Evolutionary conservation across 768 basidiomycete species (phyloP).

Genomic region (Chlorophyllum brunneum): DNA sequence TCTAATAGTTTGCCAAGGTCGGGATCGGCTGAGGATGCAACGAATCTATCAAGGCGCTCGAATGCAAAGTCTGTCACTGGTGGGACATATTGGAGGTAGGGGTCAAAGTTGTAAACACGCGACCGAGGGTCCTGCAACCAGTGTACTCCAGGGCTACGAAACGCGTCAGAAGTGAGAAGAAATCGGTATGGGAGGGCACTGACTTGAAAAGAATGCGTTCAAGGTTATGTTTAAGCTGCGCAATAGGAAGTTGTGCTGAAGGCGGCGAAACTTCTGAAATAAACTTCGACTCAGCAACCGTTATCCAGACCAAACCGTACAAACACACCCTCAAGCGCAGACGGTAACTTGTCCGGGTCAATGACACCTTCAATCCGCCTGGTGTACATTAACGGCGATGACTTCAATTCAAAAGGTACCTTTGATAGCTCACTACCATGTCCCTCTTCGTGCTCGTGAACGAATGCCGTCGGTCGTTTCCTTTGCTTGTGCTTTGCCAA

Average conservation of each 20-base stretch:
- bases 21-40: constrained; percentile 78
- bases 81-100: constrained; percentile 69
- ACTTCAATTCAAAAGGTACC: background rate
- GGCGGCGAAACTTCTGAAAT: constrained; percentile 38
- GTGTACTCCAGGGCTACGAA: constrained; percentile 75
- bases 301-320: background rate
- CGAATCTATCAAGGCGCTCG: constrained; percentile 67
- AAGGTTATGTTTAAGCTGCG: constrained; percentile 43
- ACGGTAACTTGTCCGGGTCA: background rate
- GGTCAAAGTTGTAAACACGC: constrained; percentile 79
- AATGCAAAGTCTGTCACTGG: constrained; percentile 82
- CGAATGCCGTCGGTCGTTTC: background rate
- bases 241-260: constrained; percentile 35
- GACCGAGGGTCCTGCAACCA: constrained; percentile 87
- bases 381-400: background rate
- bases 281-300: background rate
- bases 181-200: constrained; percentile 20
- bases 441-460: background rate
- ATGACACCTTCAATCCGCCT: constrained; percentile 10
- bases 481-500: background rate
- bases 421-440: background rate
- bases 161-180: constrained; percentile 4
- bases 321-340: constrained; percentile 37
- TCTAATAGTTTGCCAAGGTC: constrained; percentile 63
- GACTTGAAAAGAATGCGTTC: constrained; percentile 77